Evolutionary conservation across 495 filamentous ascomycete genomes (phyloP), one percentile per base, ranked within the genome.

Genomic region (Pyrenula massariospora): DNA sequence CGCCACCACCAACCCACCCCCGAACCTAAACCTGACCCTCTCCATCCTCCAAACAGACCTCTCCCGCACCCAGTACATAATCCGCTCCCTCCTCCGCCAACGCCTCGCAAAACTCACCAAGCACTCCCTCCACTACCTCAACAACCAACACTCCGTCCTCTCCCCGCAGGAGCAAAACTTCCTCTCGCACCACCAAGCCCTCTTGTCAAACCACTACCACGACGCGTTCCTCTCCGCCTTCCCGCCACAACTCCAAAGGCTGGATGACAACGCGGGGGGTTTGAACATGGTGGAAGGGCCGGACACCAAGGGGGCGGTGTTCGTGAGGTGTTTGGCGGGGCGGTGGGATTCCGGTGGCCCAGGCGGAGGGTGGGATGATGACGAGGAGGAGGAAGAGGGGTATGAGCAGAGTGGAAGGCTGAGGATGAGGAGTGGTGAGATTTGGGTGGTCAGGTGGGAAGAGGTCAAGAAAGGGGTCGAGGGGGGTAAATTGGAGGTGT

Each of bases 11-110:
- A 81, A 85, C 61, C 79, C 90, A 76, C 89, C 93, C 63, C 85
- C 90, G 11, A 91, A 84, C 63, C 83, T 88, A 56, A 96, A 94
- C 69, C 94, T 98, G 66, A 81, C 79, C 59, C 85, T 97, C 61
- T 94, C 96, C 51, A 85, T 98, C 59, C 83, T 96, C 56, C 93
- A 98, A 75, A 97, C 94, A 23, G 93, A 98, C 75, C 83, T 97
- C 53, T 88, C 95, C 68, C 77, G 93, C 47, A 92, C 86, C 68
- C 95, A 95, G 74, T 97, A 86, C 65, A 76, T 97, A 36, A 77
- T 96, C 36, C 83, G 93, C 57, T 86, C 84, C n/a, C 85, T 89
- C 58, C 75, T 97, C 48, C 80, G 93, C 52, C 81, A 86, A n/a
- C 77, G 93, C 24, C 83, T 98, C 48, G 78, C 89, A 20, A 98